phyloP scores from a whole-genome alignment of 1,139 yeast genomes.

The Meyerozyma guilliermondii region DNA sequence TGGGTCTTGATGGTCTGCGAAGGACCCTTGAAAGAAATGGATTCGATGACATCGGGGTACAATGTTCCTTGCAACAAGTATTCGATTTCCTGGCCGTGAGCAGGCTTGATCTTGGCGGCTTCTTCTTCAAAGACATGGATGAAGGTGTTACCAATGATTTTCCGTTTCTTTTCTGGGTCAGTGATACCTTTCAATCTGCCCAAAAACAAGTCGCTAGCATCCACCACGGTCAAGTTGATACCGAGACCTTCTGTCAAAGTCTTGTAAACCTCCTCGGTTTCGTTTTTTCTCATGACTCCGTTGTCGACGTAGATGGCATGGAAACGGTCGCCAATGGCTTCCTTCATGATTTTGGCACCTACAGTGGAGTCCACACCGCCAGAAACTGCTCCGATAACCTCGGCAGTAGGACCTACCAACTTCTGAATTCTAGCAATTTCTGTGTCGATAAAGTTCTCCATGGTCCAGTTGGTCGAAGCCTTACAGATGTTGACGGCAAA shows the following conservation, averaged over 20 bases:
- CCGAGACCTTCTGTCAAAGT: constrained; percentile 91
- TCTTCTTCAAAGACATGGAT: constrained; percentile 96
- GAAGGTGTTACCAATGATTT: constrained; percentile 96
- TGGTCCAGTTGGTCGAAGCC: constrained; percentile 89
- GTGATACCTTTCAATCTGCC: constrained; percentile 86
- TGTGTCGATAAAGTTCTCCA: constrained; percentile 95
- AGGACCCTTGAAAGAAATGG: constrained; percentile 98
- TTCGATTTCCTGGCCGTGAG: constrained; percentile 86
- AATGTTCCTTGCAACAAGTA: constrained; percentile 94
- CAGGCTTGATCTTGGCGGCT: constrained; percentile 88
- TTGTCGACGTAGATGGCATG: constrained; percentile 97
- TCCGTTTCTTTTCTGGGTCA: constrained; percentile 98
- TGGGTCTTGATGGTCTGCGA: constrained; percentile 99
- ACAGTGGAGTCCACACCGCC: constrained; percentile 99
- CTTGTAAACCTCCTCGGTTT: constrained; percentile 81
- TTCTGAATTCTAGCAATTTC: constrained; percentile 89
- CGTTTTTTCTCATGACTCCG: constrained; percentile 95
- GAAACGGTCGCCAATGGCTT: constrained; percentile 97
- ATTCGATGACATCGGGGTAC: constrained; percentile 98
- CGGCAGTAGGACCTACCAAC: constrained; percentile 95
- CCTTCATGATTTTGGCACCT: constrained; percentile 96
- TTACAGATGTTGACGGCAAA: constrained; percentile 90
- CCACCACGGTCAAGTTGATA: constrained; percentile 89
- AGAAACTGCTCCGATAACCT: constrained; percentile 98
- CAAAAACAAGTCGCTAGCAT: constrained; percentile 88